Percentiles rank a stretch among this genome's conserved stretches.
Conservation (phyloP, 202 grass and related monocot species). For the Miscanthus sacchariflorus region DNA sequence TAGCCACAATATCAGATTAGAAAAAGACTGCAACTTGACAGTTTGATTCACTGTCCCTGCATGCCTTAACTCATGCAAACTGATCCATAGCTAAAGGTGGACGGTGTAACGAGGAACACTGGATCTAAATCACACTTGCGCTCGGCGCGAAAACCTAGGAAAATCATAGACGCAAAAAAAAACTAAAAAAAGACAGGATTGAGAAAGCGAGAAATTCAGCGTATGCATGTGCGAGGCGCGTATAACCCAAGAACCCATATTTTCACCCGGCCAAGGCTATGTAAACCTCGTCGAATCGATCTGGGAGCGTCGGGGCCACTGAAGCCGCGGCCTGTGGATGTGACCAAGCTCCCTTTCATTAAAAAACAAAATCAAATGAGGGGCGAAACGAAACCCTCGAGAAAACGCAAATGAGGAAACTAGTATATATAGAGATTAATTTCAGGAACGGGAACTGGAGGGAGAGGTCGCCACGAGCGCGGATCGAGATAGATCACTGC, state of each 20-base stretch:
- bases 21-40: not conserved
- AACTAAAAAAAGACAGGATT: too few species aligned
- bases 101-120: not conserved
- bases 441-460: not conserved
- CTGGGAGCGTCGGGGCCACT: not conserved
- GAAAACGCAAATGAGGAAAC: not conserved
- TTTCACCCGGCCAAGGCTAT: not conserved
- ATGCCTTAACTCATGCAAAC: not conserved
- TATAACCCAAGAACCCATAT: conserved; percentile 2
- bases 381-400: too few species aligned
- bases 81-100: not conserved
- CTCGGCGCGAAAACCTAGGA: not conserved
- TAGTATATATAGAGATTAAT: not conserved
- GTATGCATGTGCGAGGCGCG: conserved; percentile 6
- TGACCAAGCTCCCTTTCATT: not conserved
- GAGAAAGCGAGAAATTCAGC: too few species aligned
- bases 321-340: conserved; percentile 4
- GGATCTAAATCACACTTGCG: too few species aligned
- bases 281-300: conserved; percentile 34
- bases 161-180: not conserved
- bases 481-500: not conserved
- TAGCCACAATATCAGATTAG: not conserved
- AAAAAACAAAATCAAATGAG: not conserved
- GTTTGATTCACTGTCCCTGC: not conserved
- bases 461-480: not conserved